A percentile compares a stretch with the other conserved stretches of the same genome.
These are phyloP conservation scores for Dentipellis sp. DNA, from an alignment of 768 basidiomycete species.

Conservation along the genomic window DNA sequence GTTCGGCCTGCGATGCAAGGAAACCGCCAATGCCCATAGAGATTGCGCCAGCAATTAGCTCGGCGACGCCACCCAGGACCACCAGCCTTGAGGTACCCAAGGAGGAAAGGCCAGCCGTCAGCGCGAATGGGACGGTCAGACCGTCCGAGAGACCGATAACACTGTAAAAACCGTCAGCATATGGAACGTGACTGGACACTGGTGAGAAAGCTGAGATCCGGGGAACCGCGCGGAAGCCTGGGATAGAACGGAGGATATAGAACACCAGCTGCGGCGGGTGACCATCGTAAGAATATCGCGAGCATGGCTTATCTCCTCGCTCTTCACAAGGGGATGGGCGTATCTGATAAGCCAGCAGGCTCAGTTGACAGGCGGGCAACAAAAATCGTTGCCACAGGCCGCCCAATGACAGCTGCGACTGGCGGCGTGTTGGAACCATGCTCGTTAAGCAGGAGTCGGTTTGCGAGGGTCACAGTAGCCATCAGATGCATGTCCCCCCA, in stretches of 20 bases:
- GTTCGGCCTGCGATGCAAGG: slow-evolving; percentile 93
- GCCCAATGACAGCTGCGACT: background rate
- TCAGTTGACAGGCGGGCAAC: background rate
- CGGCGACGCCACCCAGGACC: slow-evolving; percentile 88
- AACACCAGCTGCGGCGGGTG: background rate
- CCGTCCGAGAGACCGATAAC: slow-evolving; percentile 90
- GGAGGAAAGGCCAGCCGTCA: slow-evolving; percentile 83
- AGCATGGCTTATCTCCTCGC: background rate
- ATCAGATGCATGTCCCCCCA: background rate
- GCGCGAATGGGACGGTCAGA: slow-evolving; percentile 84
- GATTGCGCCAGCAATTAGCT: slow-evolving; percentile 93
- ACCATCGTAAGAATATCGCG: background rate
- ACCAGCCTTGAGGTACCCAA: slow-evolving; percentile 88
- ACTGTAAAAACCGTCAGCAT: slow-evolving; percentile 26
- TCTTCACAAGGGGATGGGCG: background rate
- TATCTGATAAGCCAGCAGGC: background rate
- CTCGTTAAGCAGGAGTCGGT: background rate
- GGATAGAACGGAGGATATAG: background rate
- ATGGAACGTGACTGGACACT: background rate
- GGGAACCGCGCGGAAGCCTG: background rate
- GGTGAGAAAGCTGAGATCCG: background rate
- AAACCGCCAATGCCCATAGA: slow-evolving; percentile 99
- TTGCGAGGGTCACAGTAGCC: background rate
- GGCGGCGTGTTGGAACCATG: background rate
- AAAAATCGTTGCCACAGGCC: background rate